Evolutionary conservation across 1,284 basidiomycete genomes (phyloP).

Genomic region (Trichosporon coremiiforme): DNA sequence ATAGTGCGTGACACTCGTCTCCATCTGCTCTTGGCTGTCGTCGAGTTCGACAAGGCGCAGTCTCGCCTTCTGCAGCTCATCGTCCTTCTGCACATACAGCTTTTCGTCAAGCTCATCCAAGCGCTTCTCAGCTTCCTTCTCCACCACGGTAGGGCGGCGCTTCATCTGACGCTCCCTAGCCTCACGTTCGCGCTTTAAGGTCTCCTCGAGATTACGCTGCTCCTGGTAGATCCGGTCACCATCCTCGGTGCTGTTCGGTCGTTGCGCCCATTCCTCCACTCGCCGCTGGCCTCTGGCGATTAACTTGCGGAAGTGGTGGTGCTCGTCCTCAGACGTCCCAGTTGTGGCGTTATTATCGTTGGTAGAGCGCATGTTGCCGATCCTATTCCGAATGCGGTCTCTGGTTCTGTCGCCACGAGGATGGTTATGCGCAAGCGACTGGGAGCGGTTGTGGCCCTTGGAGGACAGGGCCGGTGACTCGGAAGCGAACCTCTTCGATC

Average conservation of each 20-base stretch:
- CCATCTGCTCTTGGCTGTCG: slow-evolving; percentile 25
- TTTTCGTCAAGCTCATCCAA: slow-evolving; percentile 23
- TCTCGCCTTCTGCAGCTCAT: neutral
- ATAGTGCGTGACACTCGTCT: slow-evolving; percentile 40
- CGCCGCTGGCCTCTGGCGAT: slow-evolving; percentile 10
- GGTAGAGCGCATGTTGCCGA: neutral
- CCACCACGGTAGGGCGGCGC: slow-evolving; percentile 19
- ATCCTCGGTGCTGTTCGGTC: neutral
- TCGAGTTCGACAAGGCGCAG: slow-evolving; percentile 18
- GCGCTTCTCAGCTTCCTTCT: slow-evolving; percentile 21
- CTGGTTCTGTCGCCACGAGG: neutral
- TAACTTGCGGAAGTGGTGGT: slow-evolving; percentile 20
- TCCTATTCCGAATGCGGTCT: slow-evolving; percentile 16
- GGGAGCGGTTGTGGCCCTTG: neutral
- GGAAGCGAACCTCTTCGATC: neutral
- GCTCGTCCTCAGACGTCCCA: slow-evolving; percentile 26
- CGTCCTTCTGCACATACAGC: slow-evolving; percentile 23
- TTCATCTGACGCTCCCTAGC: slow-evolving; percentile 3
- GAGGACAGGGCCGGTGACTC: neutral
- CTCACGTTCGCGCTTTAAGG: slow-evolving; percentile 20
- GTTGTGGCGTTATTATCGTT: slow-evolving; percentile 6
- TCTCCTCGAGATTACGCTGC: slow-evolving; percentile 12
- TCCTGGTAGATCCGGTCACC: slow-evolving; percentile 1
- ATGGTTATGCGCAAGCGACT: neutral
- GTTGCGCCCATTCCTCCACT: slow-evolving; percentile 6